These are phyloP conservation scores for Sideroxylon spinosum DNA, from an alignment of 179 eudicot genomes.

Conservation along the genomic window DNA sequence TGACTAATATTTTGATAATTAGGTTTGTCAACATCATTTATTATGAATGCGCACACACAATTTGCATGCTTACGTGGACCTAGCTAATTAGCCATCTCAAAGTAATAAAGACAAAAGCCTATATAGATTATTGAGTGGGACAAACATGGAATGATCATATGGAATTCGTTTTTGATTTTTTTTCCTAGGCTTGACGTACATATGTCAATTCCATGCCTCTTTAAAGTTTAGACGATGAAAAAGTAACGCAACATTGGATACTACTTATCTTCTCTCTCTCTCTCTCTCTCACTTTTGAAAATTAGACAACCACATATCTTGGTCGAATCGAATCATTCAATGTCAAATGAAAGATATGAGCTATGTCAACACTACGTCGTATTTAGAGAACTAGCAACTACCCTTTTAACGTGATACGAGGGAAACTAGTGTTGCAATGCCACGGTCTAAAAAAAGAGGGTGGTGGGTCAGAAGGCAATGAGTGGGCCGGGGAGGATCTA, in stretches of 20 bases:
- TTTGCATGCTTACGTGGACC: slow-evolving; percentile 11
- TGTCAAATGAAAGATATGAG: background rate
- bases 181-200: background rate
- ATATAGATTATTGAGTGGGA: background rate
- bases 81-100: background rate
- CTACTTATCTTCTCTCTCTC: background rate
- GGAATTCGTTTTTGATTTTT: background rate
- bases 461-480: background rate
- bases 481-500: background rate
- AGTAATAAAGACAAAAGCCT: background rate
- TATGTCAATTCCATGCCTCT: slow-evolving; percentile 11
- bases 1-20: too few species aligned
- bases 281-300: background rate
- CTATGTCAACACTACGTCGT: too few species aligned
- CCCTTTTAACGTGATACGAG: background rate
- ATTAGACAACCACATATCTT: background rate
- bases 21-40: too few species aligned
- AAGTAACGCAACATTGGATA: slow-evolving; percentile 10
- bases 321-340: slow-evolving; percentile 3
- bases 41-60: background rate
- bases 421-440: background rate
- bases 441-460: background rate
- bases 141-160: background rate
- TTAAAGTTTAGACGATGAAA: background rate
- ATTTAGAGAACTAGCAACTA: too few species aligned